These are phyloP conservation scores for Lithohypha guttulata DNA, from an alignment of 2,329 filamentous ascomycete species.

Conservation along the genomic window DNA sequence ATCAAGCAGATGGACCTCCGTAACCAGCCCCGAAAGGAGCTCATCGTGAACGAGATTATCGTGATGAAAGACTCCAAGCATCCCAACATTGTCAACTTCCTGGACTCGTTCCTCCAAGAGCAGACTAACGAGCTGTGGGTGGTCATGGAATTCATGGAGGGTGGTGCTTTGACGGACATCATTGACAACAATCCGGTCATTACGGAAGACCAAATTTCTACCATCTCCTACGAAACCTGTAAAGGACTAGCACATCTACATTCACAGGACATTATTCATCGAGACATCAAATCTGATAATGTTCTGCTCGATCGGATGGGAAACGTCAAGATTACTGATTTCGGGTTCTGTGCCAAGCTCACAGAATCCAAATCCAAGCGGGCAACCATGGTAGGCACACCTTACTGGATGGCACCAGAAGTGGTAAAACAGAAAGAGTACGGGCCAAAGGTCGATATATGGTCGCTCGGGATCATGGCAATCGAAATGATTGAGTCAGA, in stretches of 20 bases:
- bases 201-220: slow-evolving; percentile 93
- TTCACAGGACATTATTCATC: slow-evolving; percentile 92
- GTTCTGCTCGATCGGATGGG: slow-evolving; percentile 87
- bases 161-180: slow-evolving; percentile 90
- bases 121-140: slow-evolving; percentile 96
- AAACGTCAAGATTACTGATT: slow-evolving; percentile 98
- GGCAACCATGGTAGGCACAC: slow-evolving; percentile 97
- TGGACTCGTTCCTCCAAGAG: slow-evolving; percentile 92
- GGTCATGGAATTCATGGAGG: slow-evolving; percentile 99
- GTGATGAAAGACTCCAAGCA: slow-evolving; percentile 99
- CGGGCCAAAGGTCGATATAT: slow-evolving; percentile 95
- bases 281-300: slow-evolving; percentile 99
- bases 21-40: slow-evolving; percentile 90
- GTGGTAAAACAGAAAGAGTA: slow-evolving; percentile 99
- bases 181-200: slow-evolving; percentile 96
- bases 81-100: slow-evolving; percentile 96
- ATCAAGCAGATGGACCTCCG: slow-evolving; percentile 99
- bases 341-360: slow-evolving; percentile 97
- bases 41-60: slow-evolving; percentile 99
- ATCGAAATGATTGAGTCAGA: slow-evolving; percentile 99
- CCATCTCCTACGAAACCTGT: slow-evolving; percentile 95
- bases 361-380: slow-evolving; percentile 95
- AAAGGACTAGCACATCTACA: slow-evolving; percentile 89
- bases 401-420: slow-evolving; percentile 99
- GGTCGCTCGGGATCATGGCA: slow-evolving; percentile 98